Evolutionary conservation across 169 alveolate genomes (phyloP).

Genomic region (Cryptosporidium sp.): DNA sequence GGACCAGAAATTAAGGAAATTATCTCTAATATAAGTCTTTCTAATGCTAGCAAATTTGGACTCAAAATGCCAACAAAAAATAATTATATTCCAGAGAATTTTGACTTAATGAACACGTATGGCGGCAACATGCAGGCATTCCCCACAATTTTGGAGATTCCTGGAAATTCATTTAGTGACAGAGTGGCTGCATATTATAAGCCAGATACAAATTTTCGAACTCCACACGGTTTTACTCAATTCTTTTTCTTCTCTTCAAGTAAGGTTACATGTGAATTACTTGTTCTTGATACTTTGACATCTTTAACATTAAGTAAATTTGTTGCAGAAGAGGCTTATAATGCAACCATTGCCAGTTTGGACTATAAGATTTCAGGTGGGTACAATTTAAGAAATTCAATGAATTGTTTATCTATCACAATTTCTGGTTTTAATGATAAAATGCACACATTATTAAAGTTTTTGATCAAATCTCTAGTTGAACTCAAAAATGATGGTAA

Average conservation of each 20-base stretch:
- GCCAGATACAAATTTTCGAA: constrained; percentile 40
- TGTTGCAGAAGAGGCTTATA: constrained; percentile 51
- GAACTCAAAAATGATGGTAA: constrained; percentile 15
- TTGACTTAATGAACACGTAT: constrained; percentile 20
- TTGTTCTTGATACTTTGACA: constrained; percentile 22
- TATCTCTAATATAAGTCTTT: not conserved
- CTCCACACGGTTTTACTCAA: constrained; percentile 59
- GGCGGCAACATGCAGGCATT: not conserved
- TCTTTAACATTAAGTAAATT: constrained; percentile 38
- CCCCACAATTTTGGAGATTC: constrained; percentile 16
- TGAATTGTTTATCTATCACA: constrained; percentile 53
- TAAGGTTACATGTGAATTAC: constrained; percentile 17
- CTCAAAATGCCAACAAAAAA: constrained; percentile 43
- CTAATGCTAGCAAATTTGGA: constrained; percentile 27
- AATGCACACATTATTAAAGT: constrained; percentile 13
- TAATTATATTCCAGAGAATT: constrained; percentile 48
- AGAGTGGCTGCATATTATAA: constrained; percentile 39
- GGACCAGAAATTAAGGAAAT: constrained; percentile 41
- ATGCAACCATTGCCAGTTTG: constrained; percentile 58
- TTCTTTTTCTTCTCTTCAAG: constrained; percentile 46
- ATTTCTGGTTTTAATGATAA: constrained; percentile 59
- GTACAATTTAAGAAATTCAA: constrained; percentile 10
- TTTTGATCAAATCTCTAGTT: constrained; percentile 24
- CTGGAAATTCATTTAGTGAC: constrained; percentile 13
- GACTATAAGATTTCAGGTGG: constrained; percentile 60